phyloP scores from a whole-genome alignment of 352 stramenopile species.

The Phytophthora megakarya region DNA sequence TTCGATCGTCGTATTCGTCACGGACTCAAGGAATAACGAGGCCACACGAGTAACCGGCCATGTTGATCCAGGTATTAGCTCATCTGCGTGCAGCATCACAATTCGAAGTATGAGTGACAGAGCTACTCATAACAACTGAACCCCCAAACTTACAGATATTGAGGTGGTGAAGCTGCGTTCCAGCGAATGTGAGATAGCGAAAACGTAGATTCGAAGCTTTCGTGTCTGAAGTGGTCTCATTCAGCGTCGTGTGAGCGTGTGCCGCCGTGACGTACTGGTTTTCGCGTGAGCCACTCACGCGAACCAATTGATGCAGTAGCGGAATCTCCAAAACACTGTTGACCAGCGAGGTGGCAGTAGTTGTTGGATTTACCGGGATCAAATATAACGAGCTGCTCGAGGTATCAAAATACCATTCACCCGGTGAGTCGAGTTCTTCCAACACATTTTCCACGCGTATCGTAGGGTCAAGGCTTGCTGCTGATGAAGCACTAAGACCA shows the following conservation, averaged over 20 bases:
- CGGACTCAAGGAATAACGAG: constrained; percentile 70
- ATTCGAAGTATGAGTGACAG: too few relatives aligned
- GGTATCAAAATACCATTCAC: constrained; percentile 74
- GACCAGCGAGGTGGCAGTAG: constrained; percentile 28
- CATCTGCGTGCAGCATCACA: constrained; percentile 42
- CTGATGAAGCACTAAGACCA: constrained; percentile 23
- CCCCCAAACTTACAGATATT: constrained; percentile 57
- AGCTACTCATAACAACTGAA: neutral
- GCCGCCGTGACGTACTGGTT: constrained; percentile 50
- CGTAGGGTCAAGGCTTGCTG: constrained; percentile 6
- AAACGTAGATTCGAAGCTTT: constrained; percentile 56
- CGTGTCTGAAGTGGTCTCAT: constrained; percentile 49
- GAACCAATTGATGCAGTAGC: constrained; percentile 62
- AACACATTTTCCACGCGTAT: constrained; percentile 75
- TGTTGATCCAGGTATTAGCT: constrained; percentile 40
- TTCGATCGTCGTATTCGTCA: constrained; percentile 49
- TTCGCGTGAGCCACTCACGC: constrained; percentile 59
- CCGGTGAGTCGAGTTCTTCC: constrained; percentile 61
- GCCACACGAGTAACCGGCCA: constrained; percentile 68
- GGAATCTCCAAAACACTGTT: constrained; percentile 57
- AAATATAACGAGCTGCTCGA: constrained; percentile 54
- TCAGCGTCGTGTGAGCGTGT: constrained; percentile 48
- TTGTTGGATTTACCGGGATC: constrained; percentile 49
- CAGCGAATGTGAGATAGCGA: constrained; percentile 63
- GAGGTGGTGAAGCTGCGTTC: constrained; percentile 60